A percentile compares a stretch with the other conserved stretches of the same genome.
These are phyloP conservation scores for Nannizzia gypsea DNA, from an alignment of 2,329 filamentous ascomycete genomes.

Conservation along the genomic window DNA sequence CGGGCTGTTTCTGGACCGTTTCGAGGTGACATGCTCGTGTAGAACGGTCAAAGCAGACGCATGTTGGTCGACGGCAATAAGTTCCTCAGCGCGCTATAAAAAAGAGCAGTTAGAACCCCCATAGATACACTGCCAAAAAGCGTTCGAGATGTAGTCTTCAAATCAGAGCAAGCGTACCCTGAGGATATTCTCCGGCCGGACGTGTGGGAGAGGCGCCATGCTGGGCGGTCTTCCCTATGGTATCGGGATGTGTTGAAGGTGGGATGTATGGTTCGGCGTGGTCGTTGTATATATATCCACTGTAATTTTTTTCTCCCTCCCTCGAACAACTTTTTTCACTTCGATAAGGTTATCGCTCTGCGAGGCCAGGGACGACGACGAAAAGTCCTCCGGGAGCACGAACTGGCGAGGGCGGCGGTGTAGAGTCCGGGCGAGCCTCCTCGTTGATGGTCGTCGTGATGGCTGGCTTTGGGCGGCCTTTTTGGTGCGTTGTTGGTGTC, in stretches of 20 bases:
- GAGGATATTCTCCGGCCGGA: constrained; percentile 97
- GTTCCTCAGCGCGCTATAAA: constrained; percentile 73
- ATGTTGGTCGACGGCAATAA: constrained; percentile 92
- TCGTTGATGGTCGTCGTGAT: not conserved
- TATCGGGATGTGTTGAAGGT: not conserved
- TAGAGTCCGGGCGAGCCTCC: not conserved
- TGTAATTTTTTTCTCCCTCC: not conserved
- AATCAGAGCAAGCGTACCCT: constrained; percentile 44
- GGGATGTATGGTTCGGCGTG: not conserved
- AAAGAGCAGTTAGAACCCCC: constrained; percentile 9
- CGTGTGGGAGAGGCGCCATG: constrained; percentile 92
- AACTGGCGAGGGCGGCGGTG: not conserved
- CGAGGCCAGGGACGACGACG: not conserved
- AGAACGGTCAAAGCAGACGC: constrained; percentile 86
- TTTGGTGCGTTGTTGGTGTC: not conserved
- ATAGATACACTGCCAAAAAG: constrained; percentile 9
- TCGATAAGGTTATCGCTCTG: not conserved
- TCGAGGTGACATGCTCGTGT: constrained; percentile 98
- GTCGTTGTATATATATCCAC: not conserved
- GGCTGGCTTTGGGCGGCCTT: not conserved
- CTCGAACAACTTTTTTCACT: not conserved
- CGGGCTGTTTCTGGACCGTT: constrained; percentile 92
- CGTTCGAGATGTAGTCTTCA: constrained; percentile 6
- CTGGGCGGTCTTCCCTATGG: constrained; percentile 29
- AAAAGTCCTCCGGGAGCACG: not conserved